Percentiles rank a stretch among this genome's conserved stretches.
Evolutionary conservation across 116 monocot genomes (phyloP).

Genomic region (Cymodocea nodosa): DNA sequence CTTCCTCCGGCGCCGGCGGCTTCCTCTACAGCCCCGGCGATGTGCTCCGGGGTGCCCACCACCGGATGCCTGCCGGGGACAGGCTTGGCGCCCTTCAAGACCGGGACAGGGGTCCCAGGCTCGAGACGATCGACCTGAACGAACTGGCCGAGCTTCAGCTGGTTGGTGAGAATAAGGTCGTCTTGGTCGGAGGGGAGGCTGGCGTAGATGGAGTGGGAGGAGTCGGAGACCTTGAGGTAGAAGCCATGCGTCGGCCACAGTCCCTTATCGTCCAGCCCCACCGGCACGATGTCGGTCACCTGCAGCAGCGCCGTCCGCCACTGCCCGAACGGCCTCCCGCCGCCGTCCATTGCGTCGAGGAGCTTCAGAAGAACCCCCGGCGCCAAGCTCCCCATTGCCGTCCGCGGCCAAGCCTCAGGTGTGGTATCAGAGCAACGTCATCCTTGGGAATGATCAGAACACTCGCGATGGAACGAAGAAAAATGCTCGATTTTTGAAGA

Average conservation of each 20-base stretch:
- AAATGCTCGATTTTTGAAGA: background rate
- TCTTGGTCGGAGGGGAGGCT: conserved; percentile 43
- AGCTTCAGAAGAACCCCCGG: conserved; percentile 63
- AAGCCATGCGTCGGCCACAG: conserved; percentile 65
- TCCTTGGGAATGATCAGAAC: too few species aligned
- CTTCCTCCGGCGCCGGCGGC: background rate
- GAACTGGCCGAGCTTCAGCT: conserved; percentile 63
- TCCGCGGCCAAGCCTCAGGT: too few species aligned
- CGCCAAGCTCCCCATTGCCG: conserved; percentile 42
- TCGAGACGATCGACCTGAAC: conserved; percentile 50
- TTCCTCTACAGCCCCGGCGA: conserved; percentile 12
- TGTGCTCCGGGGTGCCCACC: conserved; percentile 48
- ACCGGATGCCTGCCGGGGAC: conserved; percentile 51
- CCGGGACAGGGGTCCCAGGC: conserved; percentile 42
- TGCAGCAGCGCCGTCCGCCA: conserved; percentile 57
- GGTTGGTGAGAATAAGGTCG: conserved; percentile 62
- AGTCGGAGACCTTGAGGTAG: conserved; percentile 74
- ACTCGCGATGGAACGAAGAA: too few species aligned
- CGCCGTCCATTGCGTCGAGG: conserved; percentile 50
- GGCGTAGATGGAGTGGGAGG: conserved; percentile 56
- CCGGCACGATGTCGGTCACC: conserved; percentile 57
- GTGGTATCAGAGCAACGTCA: too few species aligned
- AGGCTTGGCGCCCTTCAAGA: conserved; percentile 36
- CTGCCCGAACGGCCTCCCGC: conserved; percentile 21
- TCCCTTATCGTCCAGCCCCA: conserved; percentile 38